Conservation (phyloP, 495 filamentous ascomycete species). For the Annulohypoxylon bovei region DNA sequence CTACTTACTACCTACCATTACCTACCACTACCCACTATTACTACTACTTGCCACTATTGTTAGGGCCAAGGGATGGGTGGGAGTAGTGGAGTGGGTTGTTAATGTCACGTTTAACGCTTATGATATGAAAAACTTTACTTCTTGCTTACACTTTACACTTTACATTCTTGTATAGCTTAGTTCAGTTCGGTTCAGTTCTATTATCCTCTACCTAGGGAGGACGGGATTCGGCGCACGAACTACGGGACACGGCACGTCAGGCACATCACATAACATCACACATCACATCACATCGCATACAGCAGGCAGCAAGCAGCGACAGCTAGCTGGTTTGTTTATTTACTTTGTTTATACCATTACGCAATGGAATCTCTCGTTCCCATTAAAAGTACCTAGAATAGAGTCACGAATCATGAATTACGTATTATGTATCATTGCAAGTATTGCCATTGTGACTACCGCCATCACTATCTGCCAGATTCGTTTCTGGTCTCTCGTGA, state of each 20-base stretch:
- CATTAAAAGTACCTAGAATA: not conserved
- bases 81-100: not conserved
- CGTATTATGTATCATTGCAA: not conserved
- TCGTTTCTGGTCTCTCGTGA: not conserved
- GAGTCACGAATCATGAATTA: not conserved
- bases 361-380: not conserved
- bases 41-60: too few relatives aligned
- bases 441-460: not conserved
- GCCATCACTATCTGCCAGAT: not conserved
- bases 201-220: not conserved
- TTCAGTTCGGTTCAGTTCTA: not conserved
- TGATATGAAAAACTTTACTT: not conserved
- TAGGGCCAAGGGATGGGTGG: too few relatives aligned
- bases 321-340: slow-evolving; percentile 12
- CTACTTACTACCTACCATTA: too few relatives aligned
- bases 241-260: not conserved
- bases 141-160: not conserved
- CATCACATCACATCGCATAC: not conserved
- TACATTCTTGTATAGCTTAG: not conserved
- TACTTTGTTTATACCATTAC: slow-evolving; percentile 34
- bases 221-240: not conserved
- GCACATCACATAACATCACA: not conserved
- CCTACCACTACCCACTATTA: too few relatives aligned
- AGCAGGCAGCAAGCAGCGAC: not conserved
- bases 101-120: not conserved